Percentiles rank a stretch among this genome's conserved stretches.
phyloP scores from a whole-genome alignment of 108 stramenopile species.

The Conticribra weissflogii region DNA sequence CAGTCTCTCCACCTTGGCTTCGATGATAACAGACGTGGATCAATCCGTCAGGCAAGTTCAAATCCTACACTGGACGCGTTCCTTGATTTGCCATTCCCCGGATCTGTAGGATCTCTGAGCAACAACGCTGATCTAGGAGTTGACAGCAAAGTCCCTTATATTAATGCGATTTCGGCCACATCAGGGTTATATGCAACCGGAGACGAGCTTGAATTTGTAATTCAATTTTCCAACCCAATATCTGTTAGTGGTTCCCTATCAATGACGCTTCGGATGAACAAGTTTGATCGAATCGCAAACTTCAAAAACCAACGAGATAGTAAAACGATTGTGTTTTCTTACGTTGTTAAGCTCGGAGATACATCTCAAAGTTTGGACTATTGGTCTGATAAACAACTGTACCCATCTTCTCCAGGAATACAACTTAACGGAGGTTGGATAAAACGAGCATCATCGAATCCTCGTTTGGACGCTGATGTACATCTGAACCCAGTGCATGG shows the following conservation, averaged over 20 bases:
- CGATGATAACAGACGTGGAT: conserved; percentile 32
- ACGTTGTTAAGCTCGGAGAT: conserved; percentile 64
- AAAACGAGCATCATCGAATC: conserved; percentile 31
- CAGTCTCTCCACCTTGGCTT: conserved; percentile 39
- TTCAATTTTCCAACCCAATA: conserved; percentile 57
- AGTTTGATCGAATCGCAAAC: conserved; percentile 45
- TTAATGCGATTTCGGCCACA: conserved; percentile 35
- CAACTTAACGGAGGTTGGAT: conserved; percentile 50
- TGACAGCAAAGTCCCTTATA: conserved; percentile 55
- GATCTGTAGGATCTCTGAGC: conserved; percentile 46
- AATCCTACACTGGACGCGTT: conserved; percentile 46
- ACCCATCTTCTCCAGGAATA: conserved; percentile 30
- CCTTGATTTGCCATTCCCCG: conserved; percentile 43
- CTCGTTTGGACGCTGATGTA: conserved; percentile 62
- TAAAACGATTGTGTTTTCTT: conserved; percentile 50
- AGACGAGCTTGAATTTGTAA: conserved; percentile 34
- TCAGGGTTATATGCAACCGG: conserved; percentile 34
- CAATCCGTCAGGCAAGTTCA: conserved; percentile 39
- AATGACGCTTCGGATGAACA: conserved; percentile 55
- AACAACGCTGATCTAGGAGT: conserved; percentile 43
- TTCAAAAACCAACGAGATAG: conserved; percentile 47
- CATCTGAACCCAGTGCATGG: conserved; percentile 67
- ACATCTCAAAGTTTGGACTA: conserved; percentile 51
- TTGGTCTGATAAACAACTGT: conserved; percentile 47
- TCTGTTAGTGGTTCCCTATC: conserved; percentile 50